Percentiles rank a stretch among this genome's conserved stretches.
Evolutionary conservation across 2,329 filamentous ascomycete genomes (phyloP).

Genomic region (Zasmidium angulare): DNA sequence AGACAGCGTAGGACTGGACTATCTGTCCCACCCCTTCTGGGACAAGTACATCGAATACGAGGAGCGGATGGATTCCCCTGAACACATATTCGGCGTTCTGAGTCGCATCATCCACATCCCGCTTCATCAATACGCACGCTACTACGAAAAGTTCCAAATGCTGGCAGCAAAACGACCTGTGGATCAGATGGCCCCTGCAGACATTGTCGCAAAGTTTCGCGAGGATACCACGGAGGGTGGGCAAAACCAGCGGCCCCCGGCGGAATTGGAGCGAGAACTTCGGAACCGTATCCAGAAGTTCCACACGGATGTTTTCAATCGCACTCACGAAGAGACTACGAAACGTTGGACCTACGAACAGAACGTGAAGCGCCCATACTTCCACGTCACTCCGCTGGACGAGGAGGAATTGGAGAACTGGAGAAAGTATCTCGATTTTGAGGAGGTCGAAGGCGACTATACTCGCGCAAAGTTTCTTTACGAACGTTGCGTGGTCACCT

Average conservation of each 20-base stretch:
- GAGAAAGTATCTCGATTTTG: conserved; percentile 95
- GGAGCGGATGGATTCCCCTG: conserved; percentile 79
- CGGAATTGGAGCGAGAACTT: conserved; percentile 81
- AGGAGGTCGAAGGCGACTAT: conserved; percentile 80
- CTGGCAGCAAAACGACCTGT: conserved; percentile 73
- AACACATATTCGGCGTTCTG: conserved; percentile 82
- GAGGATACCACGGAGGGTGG: conserved; percentile 67
- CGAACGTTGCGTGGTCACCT: conserved; percentile 88
- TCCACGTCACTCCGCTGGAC: conserved; percentile 91
- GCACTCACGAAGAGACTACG: conserved; percentile 81
- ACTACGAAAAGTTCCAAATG: conserved; percentile 86
- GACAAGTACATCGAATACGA: conserved; percentile 99
- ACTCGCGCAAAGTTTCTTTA: conserved; percentile 78
- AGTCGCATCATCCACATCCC: conserved; percentile 82
- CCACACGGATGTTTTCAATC: conserved; percentile 77
- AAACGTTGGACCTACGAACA: conserved; percentile 95
- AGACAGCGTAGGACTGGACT: conserved; percentile 83
- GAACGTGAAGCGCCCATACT: conserved; percentile 93
- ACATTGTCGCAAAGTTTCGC: conserved; percentile 67
- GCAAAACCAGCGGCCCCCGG: conserved; percentile 65
- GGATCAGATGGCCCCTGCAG: conserved; percentile 67
- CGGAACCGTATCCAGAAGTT: conserved; percentile 75
- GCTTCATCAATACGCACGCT: conserved; percentile 92
- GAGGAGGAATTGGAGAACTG: conserved; percentile 82
- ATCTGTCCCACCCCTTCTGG: conserved; percentile 94